Percentiles rank a stretch among this genome's conserved stretches.
Evolutionary conservation across 495 filamentous ascomycete species (phyloP).

Genomic region (Elaphomyces granulatus): DNA sequence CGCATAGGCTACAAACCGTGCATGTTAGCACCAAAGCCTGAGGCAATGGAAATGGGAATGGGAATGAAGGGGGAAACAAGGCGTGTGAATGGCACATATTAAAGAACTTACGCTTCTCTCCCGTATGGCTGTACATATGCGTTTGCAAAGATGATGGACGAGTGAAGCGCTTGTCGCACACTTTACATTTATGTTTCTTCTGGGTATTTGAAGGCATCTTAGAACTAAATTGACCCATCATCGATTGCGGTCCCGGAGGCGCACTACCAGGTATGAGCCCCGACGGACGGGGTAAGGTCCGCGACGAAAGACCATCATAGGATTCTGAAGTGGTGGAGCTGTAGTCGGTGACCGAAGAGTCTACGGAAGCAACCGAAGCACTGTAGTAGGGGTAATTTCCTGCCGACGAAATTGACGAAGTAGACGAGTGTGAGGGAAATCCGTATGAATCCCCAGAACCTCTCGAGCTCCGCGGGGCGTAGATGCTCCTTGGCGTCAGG

Average conservation of each 20-base stretch:
- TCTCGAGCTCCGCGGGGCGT: slow-evolving; percentile 50
- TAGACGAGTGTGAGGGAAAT: slow-evolving; percentile 79
- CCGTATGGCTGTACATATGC: slow-evolving; percentile 98
- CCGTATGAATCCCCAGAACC: slow-evolving; percentile 84
- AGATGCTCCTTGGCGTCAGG: slow-evolving; percentile 71
- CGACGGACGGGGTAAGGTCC: slow-evolving; percentile 69
- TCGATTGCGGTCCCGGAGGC: slow-evolving; percentile 80
- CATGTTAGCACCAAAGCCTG: no score
- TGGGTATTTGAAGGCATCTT: slow-evolving; percentile 92
- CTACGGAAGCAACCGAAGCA: slow-evolving; percentile 60
- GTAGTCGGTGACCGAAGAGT: slow-evolving; percentile 91
- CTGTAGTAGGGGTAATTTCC: slow-evolving; percentile 62
- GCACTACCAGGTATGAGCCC: slow-evolving; percentile 47
- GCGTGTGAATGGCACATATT: no score
- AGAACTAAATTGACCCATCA: slow-evolving; percentile 98
- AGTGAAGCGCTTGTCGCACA: slow-evolving; percentile 98
- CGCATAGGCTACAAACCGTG: slow-evolving; percentile 51
- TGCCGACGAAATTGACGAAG: slow-evolving; percentile 83
- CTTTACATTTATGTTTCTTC: slow-evolving; percentile 99
- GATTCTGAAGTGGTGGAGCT: slow-evolving; percentile 74
- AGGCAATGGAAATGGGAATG: no score
- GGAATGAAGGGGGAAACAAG: no score
- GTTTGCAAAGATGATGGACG: slow-evolving; percentile 92
- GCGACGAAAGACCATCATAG: slow-evolving; percentile 55
- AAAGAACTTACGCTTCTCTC: slow-evolving; percentile 96